Evolutionary conservation across 2,329 filamentous ascomycete genomes (phyloP).

Genomic region (Colletotrichum acutatum): DNA sequence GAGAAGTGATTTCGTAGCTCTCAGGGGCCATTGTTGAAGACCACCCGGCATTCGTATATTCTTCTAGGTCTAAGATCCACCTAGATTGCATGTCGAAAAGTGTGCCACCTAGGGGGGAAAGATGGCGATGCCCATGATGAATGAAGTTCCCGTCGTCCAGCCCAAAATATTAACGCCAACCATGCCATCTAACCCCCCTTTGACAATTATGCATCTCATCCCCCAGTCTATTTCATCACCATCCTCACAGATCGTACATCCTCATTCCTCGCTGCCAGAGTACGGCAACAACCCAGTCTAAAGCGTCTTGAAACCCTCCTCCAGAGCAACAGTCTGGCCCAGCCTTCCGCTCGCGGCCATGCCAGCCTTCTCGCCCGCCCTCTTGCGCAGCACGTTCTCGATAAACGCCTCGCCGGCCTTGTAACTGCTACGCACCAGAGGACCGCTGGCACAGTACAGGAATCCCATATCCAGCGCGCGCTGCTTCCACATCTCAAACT

Average conservation of each 20-base stretch:
- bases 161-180: slow-evolving; percentile 1
- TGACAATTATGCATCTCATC: neutral
- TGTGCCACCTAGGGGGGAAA: neutral
- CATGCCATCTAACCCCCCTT: slow-evolving; percentile 16
- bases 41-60: neutral
- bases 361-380: slow-evolving; percentile 59
- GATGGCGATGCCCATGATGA: slow-evolving; percentile 32
- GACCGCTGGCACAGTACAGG: slow-evolving; percentile 94
- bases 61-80: neutral
- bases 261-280: neutral
- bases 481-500: slow-evolving; percentile 92
- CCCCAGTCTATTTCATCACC: neutral
- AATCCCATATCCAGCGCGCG: slow-evolving; percentile 95
- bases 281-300: neutral
- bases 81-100: neutral
- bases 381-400: slow-evolving; percentile 95
- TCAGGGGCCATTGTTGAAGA: slow-evolving; percentile 30
- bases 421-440: slow-evolving; percentile 93
- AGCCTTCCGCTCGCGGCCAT: slow-evolving; percentile 45
- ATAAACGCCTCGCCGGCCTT: slow-evolving; percentile 99
- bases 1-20: neutral
- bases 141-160: slow-evolving; percentile 12
- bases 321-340: slow-evolving; percentile 53
- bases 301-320: slow-evolving; percentile 40
- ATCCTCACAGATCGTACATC: slow-evolving; percentile 12